phyloP scores from a whole-genome alignment of 2,329 filamentous ascomycete species.

The Calonectria crousiana region DNA sequence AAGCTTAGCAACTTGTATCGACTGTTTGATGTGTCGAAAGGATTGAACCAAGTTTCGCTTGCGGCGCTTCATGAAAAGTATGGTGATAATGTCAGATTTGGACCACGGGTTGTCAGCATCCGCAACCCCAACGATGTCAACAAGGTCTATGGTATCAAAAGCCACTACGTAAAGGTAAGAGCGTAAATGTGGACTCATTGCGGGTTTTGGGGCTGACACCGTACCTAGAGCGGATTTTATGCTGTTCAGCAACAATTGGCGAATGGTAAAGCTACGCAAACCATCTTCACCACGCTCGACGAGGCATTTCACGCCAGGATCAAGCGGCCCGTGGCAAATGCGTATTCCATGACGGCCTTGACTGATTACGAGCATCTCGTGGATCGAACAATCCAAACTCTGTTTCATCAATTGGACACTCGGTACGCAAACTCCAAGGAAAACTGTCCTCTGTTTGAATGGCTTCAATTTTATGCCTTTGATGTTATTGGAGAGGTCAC shows the following conservation, averaged over 20 bases:
- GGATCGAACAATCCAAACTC: constrained; percentile 33
- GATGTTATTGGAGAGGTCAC: constrained; percentile 37
- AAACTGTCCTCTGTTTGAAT: constrained; percentile 37
- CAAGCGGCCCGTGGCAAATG: constrained; percentile 37
- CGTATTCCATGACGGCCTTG: constrained; percentile 37
- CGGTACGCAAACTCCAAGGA: constrained; percentile 22
- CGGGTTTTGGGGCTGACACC: background rate
- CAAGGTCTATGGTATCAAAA: constrained; percentile 31
- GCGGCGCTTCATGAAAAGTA: constrained; percentile 3
- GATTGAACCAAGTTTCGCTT: constrained; percentile 9
- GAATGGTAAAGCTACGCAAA: constrained; percentile 36
- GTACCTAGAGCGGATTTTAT: constrained; percentile 1
- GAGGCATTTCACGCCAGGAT: constrained; percentile 36
- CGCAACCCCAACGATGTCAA: constrained; percentile 7
- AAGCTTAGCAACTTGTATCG: constrained; percentile 18
- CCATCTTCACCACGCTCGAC: constrained; percentile 39
- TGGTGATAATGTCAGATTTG: constrained; percentile 11
- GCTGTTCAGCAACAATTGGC: constrained; percentile 14
- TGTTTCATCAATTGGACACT: constrained; percentile 27
- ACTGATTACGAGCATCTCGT: constrained; percentile 37
- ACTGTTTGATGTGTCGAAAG: constrained; percentile 9
- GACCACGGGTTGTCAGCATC: constrained; percentile 8
- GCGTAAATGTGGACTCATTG: too few species aligned
- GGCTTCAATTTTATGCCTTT: constrained; percentile 38
- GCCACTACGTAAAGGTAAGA: constrained; percentile 28